These are phyloP conservation scores for Cercospora brassicicola DNA, from an alignment of 2,329 filamentous ascomycete species.

Conservation along the genomic window DNA sequence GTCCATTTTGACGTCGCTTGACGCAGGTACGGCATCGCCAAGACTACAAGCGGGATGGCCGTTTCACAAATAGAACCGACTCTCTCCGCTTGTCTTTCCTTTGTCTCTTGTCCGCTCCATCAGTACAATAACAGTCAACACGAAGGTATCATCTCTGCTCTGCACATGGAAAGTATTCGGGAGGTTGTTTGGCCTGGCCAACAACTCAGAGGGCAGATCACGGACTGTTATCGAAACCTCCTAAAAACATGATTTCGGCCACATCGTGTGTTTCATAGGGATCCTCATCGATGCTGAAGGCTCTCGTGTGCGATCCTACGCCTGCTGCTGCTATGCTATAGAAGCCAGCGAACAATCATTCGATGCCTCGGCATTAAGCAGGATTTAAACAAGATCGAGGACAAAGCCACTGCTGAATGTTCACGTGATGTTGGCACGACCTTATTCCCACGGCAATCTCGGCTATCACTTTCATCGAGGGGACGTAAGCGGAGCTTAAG, in stretches of 20 bases:
- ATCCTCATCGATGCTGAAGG: too few species aligned
- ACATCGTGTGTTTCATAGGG: neutral
- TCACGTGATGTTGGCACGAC: neutral
- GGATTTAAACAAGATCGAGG: neutral
- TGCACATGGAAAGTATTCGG: neutral
- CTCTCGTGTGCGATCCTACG: too few species aligned
- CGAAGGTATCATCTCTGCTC: neutral
- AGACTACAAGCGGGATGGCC: neutral
- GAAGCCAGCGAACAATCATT: neutral
- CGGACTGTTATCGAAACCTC: neutral
- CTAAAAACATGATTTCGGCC: neutral
- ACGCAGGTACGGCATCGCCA: neutral
- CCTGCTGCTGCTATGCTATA: neutral
- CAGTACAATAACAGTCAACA: neutral
- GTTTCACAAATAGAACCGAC: neutral
- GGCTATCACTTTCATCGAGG: slow-evolving; percentile 14
- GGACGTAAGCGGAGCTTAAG: slow-evolving; percentile 3
- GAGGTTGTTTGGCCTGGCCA: neutral
- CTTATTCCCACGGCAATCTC: slow-evolving; percentile 15
- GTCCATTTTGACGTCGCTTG: neutral
- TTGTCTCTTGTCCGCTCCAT: neutral
- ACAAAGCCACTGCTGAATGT: neutral
- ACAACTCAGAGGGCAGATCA: neutral
- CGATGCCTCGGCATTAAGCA: neutral
- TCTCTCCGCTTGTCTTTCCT: neutral